Evolutionary conservation across 2,329 filamentous ascomycete genomes (phyloP).

Genomic region (Pseudogymnoascus sp.): DNA sequence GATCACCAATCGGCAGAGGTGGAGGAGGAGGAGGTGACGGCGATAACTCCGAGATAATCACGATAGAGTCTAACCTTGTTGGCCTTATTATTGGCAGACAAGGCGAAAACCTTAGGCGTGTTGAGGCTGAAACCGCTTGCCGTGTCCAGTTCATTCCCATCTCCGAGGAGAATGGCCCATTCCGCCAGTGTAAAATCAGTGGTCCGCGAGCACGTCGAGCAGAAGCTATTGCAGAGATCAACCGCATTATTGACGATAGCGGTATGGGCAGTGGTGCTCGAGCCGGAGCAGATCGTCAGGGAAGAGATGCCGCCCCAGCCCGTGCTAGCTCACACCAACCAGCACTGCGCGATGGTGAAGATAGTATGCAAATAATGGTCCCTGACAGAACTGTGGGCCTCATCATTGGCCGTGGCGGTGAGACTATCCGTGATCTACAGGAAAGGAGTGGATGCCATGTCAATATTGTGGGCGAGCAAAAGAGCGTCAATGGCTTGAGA

Average conservation of each 20-base stretch:
- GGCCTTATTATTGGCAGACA: slow-evolving; percentile 86
- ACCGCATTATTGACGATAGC: slow-evolving; percentile 82
- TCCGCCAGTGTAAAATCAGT: slow-evolving; percentile 79
- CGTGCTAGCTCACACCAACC: slow-evolving; percentile 32
- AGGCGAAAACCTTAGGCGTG: slow-evolving; percentile 79
- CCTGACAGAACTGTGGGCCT: slow-evolving; percentile 86
- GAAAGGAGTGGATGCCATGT: slow-evolving; percentile 91
- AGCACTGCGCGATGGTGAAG: slow-evolving; percentile 68
- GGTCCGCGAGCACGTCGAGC: slow-evolving; percentile 64
- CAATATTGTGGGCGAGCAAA: slow-evolving; percentile 89
- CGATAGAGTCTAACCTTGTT: slow-evolving; percentile 79
- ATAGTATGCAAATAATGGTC: slow-evolving; percentile 88
- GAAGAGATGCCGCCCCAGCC: slow-evolving; percentile 26
- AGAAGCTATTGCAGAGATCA: slow-evolving; percentile 75
- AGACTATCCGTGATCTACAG: slow-evolving; percentile 88
- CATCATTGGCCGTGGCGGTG: slow-evolving; percentile 88
- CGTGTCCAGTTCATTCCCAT: slow-evolving; percentile 83
- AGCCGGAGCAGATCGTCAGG: slow-evolving; percentile 33
- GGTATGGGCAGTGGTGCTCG: slow-evolving; percentile 51
- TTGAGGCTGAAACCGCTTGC: slow-evolving; percentile 75
- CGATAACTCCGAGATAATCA: slow-evolving; percentile 73
- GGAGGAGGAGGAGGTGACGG: slow-evolving; percentile 36
- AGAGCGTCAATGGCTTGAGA: slow-evolving; percentile 82
- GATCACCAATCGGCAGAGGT: slow-evolving; percentile 47
- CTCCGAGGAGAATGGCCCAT: slow-evolving; percentile 61